Percentiles rank a stretch among this genome's conserved stretches.
Conservation (phyloP, 2,329 filamentous ascomycete genomes). For the Clonostachys byssicola region DNA sequence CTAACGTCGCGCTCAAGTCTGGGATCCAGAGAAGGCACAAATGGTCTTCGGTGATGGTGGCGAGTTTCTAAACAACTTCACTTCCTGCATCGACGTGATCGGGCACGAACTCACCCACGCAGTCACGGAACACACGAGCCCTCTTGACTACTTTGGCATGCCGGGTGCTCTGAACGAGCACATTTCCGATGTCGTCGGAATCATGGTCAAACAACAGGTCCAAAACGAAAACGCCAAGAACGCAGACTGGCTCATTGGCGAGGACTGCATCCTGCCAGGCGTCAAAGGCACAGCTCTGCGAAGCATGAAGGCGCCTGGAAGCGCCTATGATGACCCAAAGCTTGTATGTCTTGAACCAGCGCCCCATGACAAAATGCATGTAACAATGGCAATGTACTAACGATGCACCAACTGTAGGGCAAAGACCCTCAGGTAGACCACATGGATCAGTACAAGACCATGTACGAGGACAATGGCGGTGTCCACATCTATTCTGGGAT, state of each 20-base stretch:
- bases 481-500: constrained; percentile 54
- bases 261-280: constrained; percentile 44
- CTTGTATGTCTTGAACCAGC: constrained; percentile 27
- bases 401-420: constrained; percentile 22
- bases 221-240: constrained; percentile 36
- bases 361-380: too few relatives aligned
- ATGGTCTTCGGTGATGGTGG: constrained; percentile 55
- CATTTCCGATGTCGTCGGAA: constrained; percentile 51
- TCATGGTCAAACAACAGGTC: constrained; percentile 51
- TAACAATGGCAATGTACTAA: background rate
- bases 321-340: constrained; percentile 45
- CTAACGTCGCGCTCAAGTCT: constrained; percentile 25
- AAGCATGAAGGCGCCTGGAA: constrained; percentile 49
- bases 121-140: constrained; percentile 43
- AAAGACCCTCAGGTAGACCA: constrained; percentile 48
- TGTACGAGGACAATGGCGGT: constrained; percentile 42
- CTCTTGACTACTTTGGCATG: constrained; percentile 45
- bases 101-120: constrained; percentile 55
- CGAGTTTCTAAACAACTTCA: constrained; percentile 46
- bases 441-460: constrained; percentile 35
- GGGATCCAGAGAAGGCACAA: constrained; percentile 41
- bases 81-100: constrained; percentile 48
- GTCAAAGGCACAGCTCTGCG: constrained; percentile 47
- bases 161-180: constrained; percentile 53
- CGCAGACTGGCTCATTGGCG: constrained; percentile 51